Evolutionary conservation across 2,329 filamentous ascomycete species (phyloP), one percentile per base, ranked within the genome.

Genomic region (Botrytis elliptica): DNA sequence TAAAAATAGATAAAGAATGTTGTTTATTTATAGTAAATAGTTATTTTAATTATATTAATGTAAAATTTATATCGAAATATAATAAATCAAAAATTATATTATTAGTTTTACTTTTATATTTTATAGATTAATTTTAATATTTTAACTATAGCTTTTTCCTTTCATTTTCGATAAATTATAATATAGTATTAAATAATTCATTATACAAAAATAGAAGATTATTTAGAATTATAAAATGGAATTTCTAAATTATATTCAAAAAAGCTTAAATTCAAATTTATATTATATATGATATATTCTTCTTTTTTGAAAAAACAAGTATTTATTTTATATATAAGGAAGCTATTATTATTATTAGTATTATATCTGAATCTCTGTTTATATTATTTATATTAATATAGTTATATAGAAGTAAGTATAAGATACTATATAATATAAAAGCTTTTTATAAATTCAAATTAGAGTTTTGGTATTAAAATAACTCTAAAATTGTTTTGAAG

Each of bases 191-290:
- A 0, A 55, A 55, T 6, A 2, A n/a, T 55, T 14, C 2, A 8
- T 3, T 57, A 14, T n/a, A 57, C 0, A 57, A 57, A 29, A 29
- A 2, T 0, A 5, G 2, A 0, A 14, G 52, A 3, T n/a, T 20
- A 52, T 12, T 7, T 52, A 22, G 9, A 4, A 52, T 52, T 2
- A 5, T 6, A 3, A 57, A 33, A 57, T 0, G 2, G 0, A 57
- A 57, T n/a, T 57, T 57, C 0, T 33, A 2, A 3, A 1, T 29
- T 1, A 14, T 57, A 16, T 57, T 57, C 14, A 57, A 57, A 29
- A 29, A 0, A 57, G 0, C 14, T 3, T 29, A 29, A 29, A 29
- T 29, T 29, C 29, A 29, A 29, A 29, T 2, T 29, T 29, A 1
- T 2, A 29, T 29, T 2, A 29, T 29, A 29, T 29, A 29, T 2